phyloP scores from a whole-genome alignment of 169 alveolate species.

The Plasmodium reichenowi region DNA sequence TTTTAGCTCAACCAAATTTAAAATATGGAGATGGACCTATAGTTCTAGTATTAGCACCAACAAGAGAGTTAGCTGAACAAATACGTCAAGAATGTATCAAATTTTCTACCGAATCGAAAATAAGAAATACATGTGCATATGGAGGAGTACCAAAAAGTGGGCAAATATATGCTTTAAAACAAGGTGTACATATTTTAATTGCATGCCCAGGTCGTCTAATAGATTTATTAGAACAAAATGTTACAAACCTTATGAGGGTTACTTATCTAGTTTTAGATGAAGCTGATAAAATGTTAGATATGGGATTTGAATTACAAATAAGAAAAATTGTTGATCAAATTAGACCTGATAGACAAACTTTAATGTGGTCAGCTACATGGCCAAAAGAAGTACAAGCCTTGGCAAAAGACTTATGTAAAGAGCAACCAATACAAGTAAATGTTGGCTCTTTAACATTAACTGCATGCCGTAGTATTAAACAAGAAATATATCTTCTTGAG shows the following conservation, averaged over 20 bases:
- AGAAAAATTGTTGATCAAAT: slow-evolving; percentile 94
- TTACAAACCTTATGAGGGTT: slow-evolving; percentile 95
- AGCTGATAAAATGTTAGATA: slow-evolving; percentile 99
- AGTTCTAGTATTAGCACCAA: slow-evolving; percentile 98
- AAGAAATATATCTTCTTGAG: slow-evolving; percentile 87
- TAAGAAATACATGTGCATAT: slow-evolving; percentile 92
- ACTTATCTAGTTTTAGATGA: slow-evolving; percentile 99
- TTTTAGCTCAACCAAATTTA: slow-evolving; percentile 91
- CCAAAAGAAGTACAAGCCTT: slow-evolving; percentile 96
- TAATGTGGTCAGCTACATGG: slow-evolving; percentile 99
- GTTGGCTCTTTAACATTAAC: slow-evolving; percentile 95
- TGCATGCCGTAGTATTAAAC: slow-evolving; percentile 94
- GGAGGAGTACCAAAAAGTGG: slow-evolving; percentile 96
- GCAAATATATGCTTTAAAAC: slow-evolving; percentile 89
- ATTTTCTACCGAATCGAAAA: slow-evolving; percentile 90
- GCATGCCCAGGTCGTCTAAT: slow-evolving; percentile 97
- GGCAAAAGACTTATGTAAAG: slow-evolving; percentile 95
- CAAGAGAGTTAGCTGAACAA: slow-evolving; percentile 99
- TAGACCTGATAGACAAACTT: slow-evolving; percentile 95
- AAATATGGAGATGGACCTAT: slow-evolving; percentile 97
- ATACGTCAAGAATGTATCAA: slow-evolving; percentile 94
- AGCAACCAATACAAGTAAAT: slow-evolving; percentile 96
- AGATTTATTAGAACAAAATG: slow-evolving; percentile 94
- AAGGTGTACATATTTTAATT: slow-evolving; percentile 97
- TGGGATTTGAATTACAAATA: slow-evolving; percentile 99